Conservation (phyloP, 768 basidiomycete species). For the Suillus variegatus region DNA sequence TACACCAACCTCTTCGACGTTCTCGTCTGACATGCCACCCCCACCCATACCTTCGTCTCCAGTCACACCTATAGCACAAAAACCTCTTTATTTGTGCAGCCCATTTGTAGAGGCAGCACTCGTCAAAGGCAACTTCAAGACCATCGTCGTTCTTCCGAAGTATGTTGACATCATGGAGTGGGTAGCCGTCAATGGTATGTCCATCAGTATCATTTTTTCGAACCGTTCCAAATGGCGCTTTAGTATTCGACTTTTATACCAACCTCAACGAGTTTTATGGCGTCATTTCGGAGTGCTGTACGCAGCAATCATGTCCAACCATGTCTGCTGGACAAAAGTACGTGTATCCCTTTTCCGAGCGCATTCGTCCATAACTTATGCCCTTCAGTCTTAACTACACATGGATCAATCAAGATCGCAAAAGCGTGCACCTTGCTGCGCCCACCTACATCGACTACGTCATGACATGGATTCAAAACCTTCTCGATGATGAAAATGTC, state of each 20-base stretch:
- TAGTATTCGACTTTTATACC: slow-evolving; percentile 97
- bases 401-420: slow-evolving; percentile 92
- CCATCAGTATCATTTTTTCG: not conserved
- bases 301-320: slow-evolving; percentile 82
- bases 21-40: slow-evolving; percentile 46
- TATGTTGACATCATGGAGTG: slow-evolving; percentile 96
- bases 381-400: slow-evolving; percentile 79
- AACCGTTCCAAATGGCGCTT: not conserved
- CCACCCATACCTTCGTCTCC: slow-evolving; percentile 45
- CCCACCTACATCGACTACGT: slow-evolving; percentile 98
- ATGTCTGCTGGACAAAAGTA: slow-evolving; percentile 91
- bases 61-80: slow-evolving; percentile 29
- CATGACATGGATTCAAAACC: slow-evolving; percentile 94
- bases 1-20: slow-evolving; percentile 70
- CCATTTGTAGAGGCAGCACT: slow-evolving; percentile 95
- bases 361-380: not conserved
- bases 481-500: slow-evolving; percentile 89
- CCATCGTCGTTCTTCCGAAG: slow-evolving; percentile 94
- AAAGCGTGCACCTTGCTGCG: slow-evolving; percentile 84
- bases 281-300: slow-evolving; percentile 90
- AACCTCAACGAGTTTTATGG: slow-evolving; percentile 98
- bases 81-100: slow-evolving; percentile 87
- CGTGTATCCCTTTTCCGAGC: slow-evolving; percentile 29
- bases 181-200: slow-evolving; percentile 92
- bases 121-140: slow-evolving; percentile 98